Base-by-base conservation (phyloP, 2,329 filamentous ascomycete genomes). In the Cladosporium sp. region DNA sequence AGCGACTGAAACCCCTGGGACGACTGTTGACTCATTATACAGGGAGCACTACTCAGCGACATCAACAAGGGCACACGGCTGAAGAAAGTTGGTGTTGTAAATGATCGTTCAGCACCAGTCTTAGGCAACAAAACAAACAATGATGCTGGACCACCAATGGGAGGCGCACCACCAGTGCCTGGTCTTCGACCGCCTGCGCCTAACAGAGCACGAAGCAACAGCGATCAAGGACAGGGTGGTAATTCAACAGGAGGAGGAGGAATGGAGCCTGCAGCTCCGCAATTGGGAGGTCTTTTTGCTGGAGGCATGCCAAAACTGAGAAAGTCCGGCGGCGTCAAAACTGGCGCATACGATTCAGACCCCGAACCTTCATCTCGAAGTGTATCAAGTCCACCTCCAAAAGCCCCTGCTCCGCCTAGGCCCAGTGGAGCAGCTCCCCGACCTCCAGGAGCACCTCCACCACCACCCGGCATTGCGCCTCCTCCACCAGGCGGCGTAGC, bases 221-320 rank as follows among this genome's bases (percentile, higher is more conserved):
- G 91, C 67, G 89, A 94, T 60, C 79, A 80, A 46, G 77, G 76
- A 56, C 8, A 54, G 56, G 64, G 62, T 22, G 61, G 64, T 13
- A 59, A 60, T 38, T 74, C 77, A 39, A 70, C 72, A 55, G 60
- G 62, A 47, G 75, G 76, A 41, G 71, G 72, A 55, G 70, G 70
- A 2, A 69, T 77, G 58, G 79, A 84, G 18, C 33, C 47, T 16
- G 69, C 81, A 16, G 81, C 88, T 41, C 89, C 90, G 9, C 92
- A 96, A 66, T 69, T 97, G 9, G 92, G 76, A 25, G 93, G 93
- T 1, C 69, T 98, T 20, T 95, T 98, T 64, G 89, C 88, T 1
- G 91, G 89, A 30, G 93, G 92, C 32, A 97, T 97, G 81, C 93
- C 93, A 2, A 97, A 96, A 72, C 68, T 98, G 62, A 87, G 88